Evolutionary conservation across 2,329 filamentous ascomycete species (phyloP).

Genomic region (Helotiales sp.): DNA sequence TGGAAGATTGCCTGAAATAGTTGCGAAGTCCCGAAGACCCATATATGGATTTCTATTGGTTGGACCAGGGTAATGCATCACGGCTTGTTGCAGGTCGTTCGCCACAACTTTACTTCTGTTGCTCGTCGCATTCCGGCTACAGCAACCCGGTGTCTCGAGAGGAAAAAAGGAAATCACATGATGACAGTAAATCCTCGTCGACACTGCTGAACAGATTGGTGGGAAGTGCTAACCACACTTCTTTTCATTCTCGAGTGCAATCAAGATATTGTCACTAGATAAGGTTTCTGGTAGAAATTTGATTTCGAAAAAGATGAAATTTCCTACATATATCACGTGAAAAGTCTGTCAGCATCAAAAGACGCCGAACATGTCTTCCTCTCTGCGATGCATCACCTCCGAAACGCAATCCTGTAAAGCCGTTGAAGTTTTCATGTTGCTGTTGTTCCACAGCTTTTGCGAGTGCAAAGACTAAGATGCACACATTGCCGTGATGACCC

Average conservation of each 20-base stretch:
- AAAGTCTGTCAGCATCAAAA: background rate
- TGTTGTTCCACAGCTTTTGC: no score
- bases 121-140: conserved; percentile 5
- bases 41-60: background rate
- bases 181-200: background rate
- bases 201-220: no score
- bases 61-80: background rate
- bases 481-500: background rate
- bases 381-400: background rate
- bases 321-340: background rate
- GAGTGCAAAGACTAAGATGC: background rate
- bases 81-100: conserved; percentile 4
- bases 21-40: background rate
- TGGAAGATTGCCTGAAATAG: background rate
- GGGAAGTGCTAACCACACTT: no score
- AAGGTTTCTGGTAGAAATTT: no score
- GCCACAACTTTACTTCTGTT: conserved; percentile 1
- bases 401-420: no score
- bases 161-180: background rate
- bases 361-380: background rate
- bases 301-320: background rate
- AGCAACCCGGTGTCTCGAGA: background rate
- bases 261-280: no score
- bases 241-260: no score
- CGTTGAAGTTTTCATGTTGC: no score